A percentile compares a stretch with the other conserved stretches of the same genome.
phyloP scores from a whole-genome alignment of 495 filamentous ascomycete species.

The Neurospora africana region DNA sequence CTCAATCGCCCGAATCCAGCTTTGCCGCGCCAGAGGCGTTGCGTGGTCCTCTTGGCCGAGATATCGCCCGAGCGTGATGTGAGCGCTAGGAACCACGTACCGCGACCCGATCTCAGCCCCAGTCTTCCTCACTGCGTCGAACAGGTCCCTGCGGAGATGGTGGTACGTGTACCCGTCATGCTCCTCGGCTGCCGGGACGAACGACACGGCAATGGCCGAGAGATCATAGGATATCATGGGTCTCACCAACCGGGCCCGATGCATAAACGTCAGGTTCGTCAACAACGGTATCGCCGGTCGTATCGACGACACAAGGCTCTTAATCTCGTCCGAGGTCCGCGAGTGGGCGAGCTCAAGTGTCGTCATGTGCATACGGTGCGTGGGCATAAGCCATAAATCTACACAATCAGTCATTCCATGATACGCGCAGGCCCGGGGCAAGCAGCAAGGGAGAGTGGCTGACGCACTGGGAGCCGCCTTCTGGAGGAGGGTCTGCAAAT shows the following conservation, averaged over 20 bases:
- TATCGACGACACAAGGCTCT: constrained; percentile 44
- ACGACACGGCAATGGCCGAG: constrained; percentile 73
- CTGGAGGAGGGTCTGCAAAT: constrained; percentile 56
- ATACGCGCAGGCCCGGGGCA: background rate
- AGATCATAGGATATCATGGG: constrained; percentile 78
- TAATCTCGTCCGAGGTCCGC: constrained; percentile 50
- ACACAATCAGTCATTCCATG: constrained; percentile 3
- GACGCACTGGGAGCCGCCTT: constrained; percentile 50
- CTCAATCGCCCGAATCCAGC: constrained; percentile 58
- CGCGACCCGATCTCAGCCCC: constrained; percentile 57
- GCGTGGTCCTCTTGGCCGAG: constrained; percentile 44
- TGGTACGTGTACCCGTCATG: constrained; percentile 73
- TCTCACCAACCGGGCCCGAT: constrained; percentile 64
- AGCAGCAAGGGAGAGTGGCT: background rate
- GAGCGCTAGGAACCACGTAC: constrained; percentile 78
- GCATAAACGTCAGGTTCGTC: constrained; percentile 48
- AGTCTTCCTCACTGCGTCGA: constrained; percentile 41
- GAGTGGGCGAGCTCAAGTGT: constrained; percentile 72
- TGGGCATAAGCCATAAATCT: constrained; percentile 83
- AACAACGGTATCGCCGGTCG: constrained; percentile 37
- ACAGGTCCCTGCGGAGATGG: constrained; percentile 75
- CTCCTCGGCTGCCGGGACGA: constrained; percentile 55
- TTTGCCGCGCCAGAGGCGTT: constrained; percentile 37
- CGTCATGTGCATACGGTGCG: constrained; percentile 70
- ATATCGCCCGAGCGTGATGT: constrained; percentile 80